phyloP scores from a whole-genome alignment of 2,329 filamentous ascomycete species.

The Ceratocystiopsis brevicomis region DNA sequence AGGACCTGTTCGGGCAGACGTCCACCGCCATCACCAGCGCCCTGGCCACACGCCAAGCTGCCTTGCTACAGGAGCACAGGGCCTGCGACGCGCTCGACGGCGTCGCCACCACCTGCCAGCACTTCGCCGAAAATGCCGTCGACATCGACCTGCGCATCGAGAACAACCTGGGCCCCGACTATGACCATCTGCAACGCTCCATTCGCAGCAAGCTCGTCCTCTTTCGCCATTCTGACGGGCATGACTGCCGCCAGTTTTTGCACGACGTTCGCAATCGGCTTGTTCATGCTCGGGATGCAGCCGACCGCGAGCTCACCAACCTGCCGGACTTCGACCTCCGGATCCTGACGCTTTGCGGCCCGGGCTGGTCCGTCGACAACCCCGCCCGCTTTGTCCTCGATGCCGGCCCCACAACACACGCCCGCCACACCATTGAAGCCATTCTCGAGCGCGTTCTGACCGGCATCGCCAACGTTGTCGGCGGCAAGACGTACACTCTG shows the following conservation, averaged over 20 bases:
- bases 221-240: constrained; percentile 23
- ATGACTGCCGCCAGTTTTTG: constrained; percentile 27
- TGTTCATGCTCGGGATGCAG: constrained; percentile 18
- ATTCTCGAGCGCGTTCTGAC: constrained; percentile 32
- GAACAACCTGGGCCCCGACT: constrained; percentile 31
- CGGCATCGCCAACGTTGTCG: constrained; percentile 28
- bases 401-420: constrained; percentile 20
- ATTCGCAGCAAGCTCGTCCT: constrained; percentile 25
- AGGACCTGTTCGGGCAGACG: constrained; percentile 27
- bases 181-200: constrained; percentile 23
- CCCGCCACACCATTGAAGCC: constrained; percentile 26
- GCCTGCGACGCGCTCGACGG: constrained; percentile 19
- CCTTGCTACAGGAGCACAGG: constrained; percentile 21
- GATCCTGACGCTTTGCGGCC: constrained; percentile 26
- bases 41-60: constrained; percentile 22
- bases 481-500: constrained; percentile 26
- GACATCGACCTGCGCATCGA: constrained; percentile 25
- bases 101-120: constrained; percentile 19
- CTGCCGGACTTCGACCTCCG: constrained; percentile 30
- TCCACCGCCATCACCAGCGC: constrained; percentile 22
- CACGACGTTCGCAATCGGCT: constrained; percentile 20
- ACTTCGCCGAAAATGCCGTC: constrained; percentile 25
- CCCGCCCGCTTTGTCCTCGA: constrained; percentile 26
- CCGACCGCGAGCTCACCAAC: constrained; percentile 22
- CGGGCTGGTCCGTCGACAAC: constrained; percentile 26